These are phyloP conservation scores for Oenanthe javanica DNA, from an alignment of 140 eudicot species.

Conservation along the genomic window DNA sequence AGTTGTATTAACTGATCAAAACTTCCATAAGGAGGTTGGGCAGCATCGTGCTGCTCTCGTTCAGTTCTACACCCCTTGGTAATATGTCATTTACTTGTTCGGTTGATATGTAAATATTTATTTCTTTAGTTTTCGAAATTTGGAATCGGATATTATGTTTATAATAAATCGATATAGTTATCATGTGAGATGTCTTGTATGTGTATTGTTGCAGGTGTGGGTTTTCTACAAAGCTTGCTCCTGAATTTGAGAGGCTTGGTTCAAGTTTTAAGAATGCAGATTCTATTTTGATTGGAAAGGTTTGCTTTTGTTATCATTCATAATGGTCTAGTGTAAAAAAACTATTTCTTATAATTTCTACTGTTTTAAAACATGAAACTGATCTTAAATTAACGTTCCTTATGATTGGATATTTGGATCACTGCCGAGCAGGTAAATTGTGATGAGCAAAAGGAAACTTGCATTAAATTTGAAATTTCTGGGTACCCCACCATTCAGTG, in stretches of 20 bases:
- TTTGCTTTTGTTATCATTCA: slow-evolving; percentile 19
- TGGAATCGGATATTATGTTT: no score
- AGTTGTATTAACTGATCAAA: no score
- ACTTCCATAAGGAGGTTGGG: no score
- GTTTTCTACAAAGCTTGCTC: slow-evolving; percentile 79
- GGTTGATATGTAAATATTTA: no score
- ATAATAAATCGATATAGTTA: neutral
- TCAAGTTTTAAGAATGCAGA: slow-evolving; percentile 80
- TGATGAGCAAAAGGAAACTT: slow-evolving; percentile 75
- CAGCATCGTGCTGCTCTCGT: no score
- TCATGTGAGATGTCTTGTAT: neutral
- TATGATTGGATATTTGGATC: neutral
- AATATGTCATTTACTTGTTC: no score
- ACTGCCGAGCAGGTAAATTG: slow-evolving; percentile 64
- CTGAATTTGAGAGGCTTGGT: slow-evolving; percentile 59
- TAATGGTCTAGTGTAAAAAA: neutral
- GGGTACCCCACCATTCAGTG: no score
- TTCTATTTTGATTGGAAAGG: slow-evolving; percentile 87
- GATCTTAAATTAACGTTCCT: neutral
- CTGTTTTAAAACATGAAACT: neutral
- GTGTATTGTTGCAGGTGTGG: slow-evolving; percentile 68
- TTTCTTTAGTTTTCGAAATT: no score
- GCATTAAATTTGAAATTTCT: slow-evolving; percentile 13
- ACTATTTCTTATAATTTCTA: neutral
- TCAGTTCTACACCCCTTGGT: no score